phyloP scores from a whole-genome alignment of 306 rosid species.

The Ammopiptanthus mongolicus region DNA sequence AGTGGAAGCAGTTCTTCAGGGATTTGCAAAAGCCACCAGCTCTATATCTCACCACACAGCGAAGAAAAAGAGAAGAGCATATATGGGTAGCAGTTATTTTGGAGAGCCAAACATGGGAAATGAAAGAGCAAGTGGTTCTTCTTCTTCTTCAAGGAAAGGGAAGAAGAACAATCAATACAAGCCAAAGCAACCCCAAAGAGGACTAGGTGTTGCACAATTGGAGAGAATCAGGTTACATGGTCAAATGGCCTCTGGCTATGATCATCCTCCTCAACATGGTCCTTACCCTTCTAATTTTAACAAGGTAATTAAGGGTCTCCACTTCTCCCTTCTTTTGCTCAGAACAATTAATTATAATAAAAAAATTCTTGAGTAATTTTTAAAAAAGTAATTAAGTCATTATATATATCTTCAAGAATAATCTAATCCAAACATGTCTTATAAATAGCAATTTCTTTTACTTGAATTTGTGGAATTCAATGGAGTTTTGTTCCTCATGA shows the following conservation, averaged over 20 bases:
- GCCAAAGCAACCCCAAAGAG: conserved; percentile 98
- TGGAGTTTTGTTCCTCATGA: not conserved
- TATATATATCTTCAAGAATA: no score
- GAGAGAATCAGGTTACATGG: conserved; percentile 99
- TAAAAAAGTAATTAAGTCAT: no score
- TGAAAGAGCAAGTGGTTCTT: conserved; percentile 46
- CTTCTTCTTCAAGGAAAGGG: conserved; percentile 67
- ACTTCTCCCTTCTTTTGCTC: not conserved
- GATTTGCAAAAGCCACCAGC: conserved; percentile 38
- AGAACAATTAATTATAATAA: not conserved
- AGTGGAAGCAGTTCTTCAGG: conserved; percentile 26
- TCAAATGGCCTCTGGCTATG: conserved; percentile 44
- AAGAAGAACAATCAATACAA: conserved; percentile 76
- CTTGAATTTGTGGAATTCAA: not conserved
- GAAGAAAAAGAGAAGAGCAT: conserved; percentile 8
- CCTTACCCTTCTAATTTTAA: conserved; percentile 48
- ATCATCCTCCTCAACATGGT: conserved; percentile 40
- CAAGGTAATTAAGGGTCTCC: conserved; percentile 44
- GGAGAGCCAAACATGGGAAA: conserved; percentile 86
- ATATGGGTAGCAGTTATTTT: conserved; percentile 66
- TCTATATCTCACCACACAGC: not conserved
- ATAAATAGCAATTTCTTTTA: not conserved
- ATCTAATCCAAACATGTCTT: no score
- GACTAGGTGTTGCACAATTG: conserved; percentile 96
- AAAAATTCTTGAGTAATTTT: no score